These are phyloP conservation scores for Fusarium incarnatum DNA, from an alignment of 2,329 filamentous ascomycete species.

Conservation along the genomic window DNA sequence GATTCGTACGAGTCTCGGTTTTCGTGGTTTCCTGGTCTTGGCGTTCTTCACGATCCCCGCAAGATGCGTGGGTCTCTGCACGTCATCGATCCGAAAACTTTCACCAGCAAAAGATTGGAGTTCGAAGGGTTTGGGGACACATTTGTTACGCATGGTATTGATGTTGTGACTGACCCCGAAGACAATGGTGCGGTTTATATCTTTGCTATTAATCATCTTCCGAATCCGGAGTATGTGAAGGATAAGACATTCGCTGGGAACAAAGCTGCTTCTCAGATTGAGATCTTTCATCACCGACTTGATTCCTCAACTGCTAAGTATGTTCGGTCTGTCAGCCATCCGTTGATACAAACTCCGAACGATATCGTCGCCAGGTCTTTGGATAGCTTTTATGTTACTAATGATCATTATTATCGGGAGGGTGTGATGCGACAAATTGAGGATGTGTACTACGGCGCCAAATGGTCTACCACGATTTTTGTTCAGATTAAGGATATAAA, in stretches of 20 bases:
- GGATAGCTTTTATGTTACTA: constrained; percentile 67
- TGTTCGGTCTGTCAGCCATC: constrained; percentile 65
- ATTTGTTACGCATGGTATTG: constrained; percentile 71
- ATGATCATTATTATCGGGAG: constrained; percentile 67
- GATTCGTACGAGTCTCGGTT: constrained; percentile 56
- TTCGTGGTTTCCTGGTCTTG: constrained; percentile 65
- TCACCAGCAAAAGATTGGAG: constrained; percentile 46
- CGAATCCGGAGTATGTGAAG: constrained; percentile 57
- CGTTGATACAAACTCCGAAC: constrained; percentile 68
- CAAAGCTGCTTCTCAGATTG: constrained; percentile 64
- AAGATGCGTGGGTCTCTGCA: constrained; percentile 60
- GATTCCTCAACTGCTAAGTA: constrained; percentile 57
- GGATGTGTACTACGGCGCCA: constrained; percentile 54
- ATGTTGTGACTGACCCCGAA: constrained; percentile 64
- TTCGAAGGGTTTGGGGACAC: constrained; percentile 64
- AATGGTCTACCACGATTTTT: constrained; percentile 64
- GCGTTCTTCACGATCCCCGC: constrained; percentile 54
- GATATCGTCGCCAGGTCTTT: constrained; percentile 64
- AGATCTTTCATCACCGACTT: constrained; percentile 67
- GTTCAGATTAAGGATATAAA: constrained; percentile 47
- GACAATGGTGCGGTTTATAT: constrained; percentile 62
- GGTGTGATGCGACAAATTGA: constrained; percentile 62
- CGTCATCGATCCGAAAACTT: constrained; percentile 61
- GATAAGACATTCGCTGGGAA: constrained; percentile 33
- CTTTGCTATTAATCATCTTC: constrained; percentile 69